Evolutionary conservation across 768 basidiomycete species (phyloP), one percentile per base, ranked within the genome.

Genomic region (Fistulinella prunicolor): DNA sequence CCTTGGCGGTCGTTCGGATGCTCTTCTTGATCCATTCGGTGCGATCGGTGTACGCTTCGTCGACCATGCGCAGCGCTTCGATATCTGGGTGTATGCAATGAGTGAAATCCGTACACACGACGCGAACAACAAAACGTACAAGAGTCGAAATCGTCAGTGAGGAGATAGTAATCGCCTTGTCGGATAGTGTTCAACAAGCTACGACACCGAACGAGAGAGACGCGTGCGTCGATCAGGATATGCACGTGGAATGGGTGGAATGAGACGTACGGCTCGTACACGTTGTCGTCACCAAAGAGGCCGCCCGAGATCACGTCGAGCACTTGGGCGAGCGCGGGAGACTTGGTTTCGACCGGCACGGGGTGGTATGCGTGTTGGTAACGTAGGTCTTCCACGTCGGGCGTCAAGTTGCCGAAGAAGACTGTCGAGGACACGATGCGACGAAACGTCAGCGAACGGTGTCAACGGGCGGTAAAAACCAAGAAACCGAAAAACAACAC

Each of bases 91-190:
- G 32, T 34, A 5, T 6, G 16, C 32, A 34, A 34, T n/a, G n/a
- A n/a, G n/a, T n/a, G n/a, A n/a, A n/a, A n/a, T n/a, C n/a, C n/a
- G n/a, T n/a, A n/a, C n/a, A n/a, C 32, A 34, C 32, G 16, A 34
- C 14, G 32, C 16, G 16, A 34, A 5, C 5, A 16, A 12, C 32
- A 17, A 29, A 32, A 71, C 84, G 52, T 42, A 93, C 84, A 95
- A 9, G 91, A 93, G 55, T 93, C 89, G 61, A 97, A 98, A 72
- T 98, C 94, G 62, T 98, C 94, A 0, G 89, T 83, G 47, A 95
- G 63, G 42, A 93, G 75, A 65, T 89, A 90, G 65, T 85, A 81
- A 54, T 93, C 88, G 36, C 79, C 77, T 59, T 88, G 81, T 34
- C 83, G 75, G 57, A 90, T 80, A 17, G 86, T 91, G 66, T 86